A percentile compares a stretch with the other conserved stretches of the same genome.
Evolutionary conservation across 768 basidiomycete genomes (phyloP).

Genomic region (Leccinum aurantiacum): DNA sequence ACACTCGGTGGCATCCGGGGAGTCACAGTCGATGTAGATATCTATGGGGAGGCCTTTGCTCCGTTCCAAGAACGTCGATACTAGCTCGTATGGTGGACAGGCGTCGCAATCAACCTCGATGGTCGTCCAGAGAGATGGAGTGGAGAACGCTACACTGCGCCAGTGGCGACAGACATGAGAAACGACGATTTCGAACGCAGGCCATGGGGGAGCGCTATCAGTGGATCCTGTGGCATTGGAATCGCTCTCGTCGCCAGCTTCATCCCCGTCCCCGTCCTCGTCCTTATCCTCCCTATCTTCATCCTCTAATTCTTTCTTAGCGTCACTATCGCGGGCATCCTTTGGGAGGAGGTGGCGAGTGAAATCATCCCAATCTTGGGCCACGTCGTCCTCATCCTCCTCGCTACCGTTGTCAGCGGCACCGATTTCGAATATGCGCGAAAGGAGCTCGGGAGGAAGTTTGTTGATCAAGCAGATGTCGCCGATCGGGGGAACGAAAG

Average conservation of each 20-base stretch:
- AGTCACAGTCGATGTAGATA: conserved; percentile 48
- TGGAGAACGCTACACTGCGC: conserved; percentile 52
- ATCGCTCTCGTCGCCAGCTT: conserved; percentile 2
- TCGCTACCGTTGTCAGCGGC: conserved; percentile 36
- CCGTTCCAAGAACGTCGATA: conserved; percentile 49
- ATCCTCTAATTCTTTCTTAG: background rate
- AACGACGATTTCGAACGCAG: conserved; percentile 51
- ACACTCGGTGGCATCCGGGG: conserved; percentile 22
- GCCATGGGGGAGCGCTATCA: conserved; percentile 3
- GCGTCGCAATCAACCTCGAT: conserved; percentile 30
- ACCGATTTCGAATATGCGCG: conserved; percentile 53
- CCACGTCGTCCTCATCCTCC: conserved; percentile 41
- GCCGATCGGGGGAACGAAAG: conserved; percentile 45
- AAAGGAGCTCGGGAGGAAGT: conserved; percentile 57
- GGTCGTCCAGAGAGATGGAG: conserved; percentile 56
- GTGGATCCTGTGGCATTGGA: conserved; percentile 8
- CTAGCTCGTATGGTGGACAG: conserved; percentile 44
- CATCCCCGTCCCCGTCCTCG: background rate
- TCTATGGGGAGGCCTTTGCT: conserved; percentile 54
- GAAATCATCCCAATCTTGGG: background rate
- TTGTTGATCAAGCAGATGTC: conserved; percentile 47
- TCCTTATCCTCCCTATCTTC: background rate
- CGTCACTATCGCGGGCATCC: conserved; percentile 14
- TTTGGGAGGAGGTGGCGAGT: conserved; percentile 36
- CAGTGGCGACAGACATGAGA: conserved; percentile 64